Evolutionary conservation across 1,284 basidiomycete species (phyloP).

Genomic region (Puccinia sorghi): DNA sequence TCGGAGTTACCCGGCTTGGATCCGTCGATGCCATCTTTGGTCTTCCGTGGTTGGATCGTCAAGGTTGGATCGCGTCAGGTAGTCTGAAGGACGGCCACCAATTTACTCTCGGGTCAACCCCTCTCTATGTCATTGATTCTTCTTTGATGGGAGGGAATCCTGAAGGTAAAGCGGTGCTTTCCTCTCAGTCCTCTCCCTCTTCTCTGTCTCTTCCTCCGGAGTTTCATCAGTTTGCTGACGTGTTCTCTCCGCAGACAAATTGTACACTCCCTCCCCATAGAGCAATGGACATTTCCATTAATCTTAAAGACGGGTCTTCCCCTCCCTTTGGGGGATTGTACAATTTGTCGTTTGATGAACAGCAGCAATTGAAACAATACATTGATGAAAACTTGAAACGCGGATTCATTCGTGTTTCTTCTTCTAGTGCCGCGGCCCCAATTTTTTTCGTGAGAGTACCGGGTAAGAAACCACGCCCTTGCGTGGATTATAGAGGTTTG

Average conservation of each 20-base stretch:
- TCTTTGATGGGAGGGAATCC: no score
- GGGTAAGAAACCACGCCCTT: background rate
- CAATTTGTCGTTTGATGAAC: no score
- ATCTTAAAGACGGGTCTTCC: background rate
- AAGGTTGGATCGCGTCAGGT: background rate
- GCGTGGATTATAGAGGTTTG: background rate
- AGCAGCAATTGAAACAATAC: no score
- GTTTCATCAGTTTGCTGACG: background rate
- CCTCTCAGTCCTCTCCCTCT: background rate
- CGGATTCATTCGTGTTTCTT: no score
- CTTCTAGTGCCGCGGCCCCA: no score
- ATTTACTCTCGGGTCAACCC: background rate
- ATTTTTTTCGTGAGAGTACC: background rate
- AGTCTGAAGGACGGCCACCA: background rate
- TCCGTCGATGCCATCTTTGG: background rate
- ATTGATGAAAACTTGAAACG: no score
- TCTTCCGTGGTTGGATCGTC: background rate
- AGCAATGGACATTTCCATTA: background rate
- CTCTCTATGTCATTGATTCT: no score
- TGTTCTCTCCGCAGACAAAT: background rate
- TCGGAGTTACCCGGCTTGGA: background rate
- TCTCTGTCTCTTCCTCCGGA: background rate
- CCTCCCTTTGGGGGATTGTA: background rate
- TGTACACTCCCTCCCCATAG: background rate
- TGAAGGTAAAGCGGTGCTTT: no score